Evolutionary conservation across 148 eudicot genomes (phyloP).

Genomic region (Camellia granthamiana): DNA sequence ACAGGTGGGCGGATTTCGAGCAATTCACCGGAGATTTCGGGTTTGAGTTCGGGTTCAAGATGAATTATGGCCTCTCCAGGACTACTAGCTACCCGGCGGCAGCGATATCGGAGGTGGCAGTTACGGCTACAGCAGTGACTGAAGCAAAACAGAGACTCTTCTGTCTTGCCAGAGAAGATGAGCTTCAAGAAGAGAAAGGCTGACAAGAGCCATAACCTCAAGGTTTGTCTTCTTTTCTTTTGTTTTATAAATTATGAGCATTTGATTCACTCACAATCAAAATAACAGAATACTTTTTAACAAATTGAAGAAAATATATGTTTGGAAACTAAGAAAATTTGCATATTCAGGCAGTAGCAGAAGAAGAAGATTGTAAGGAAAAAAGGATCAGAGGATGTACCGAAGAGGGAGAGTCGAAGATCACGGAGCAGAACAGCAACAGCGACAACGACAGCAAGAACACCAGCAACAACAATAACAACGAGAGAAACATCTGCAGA

Average conservation of each 20-base stretch:
- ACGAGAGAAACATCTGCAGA: slow-evolving; percentile 46
- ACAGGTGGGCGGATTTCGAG: slow-evolving; percentile 46
- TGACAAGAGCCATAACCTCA: slow-evolving; percentile 37
- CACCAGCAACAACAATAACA: slow-evolving; percentile 30
- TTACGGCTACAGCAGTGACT: not conserved
- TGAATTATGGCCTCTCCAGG: slow-evolving; percentile 42
- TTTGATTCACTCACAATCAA: too few species aligned
- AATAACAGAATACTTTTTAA: too few species aligned
- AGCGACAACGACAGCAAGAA: slow-evolving; percentile 24
- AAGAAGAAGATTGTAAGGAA: slow-evolving; percentile 30
- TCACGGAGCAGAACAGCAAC: slow-evolving; percentile 54
- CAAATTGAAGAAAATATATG: not conserved
- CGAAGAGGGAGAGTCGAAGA: slow-evolving; percentile 62
- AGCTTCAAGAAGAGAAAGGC: slow-evolving; percentile 81
- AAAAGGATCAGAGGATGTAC: slow-evolving; percentile 55
- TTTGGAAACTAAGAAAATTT: not conserved
- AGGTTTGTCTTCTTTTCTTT: slow-evolving; percentile 35
- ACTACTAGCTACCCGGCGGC: slow-evolving; percentile 53
- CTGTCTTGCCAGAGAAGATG: slow-evolving; percentile 27
- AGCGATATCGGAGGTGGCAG: slow-evolving; percentile 20
- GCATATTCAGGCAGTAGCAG: slow-evolving; percentile 42
- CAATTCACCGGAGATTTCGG: slow-evolving; percentile 24
- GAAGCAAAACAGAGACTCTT: slow-evolving; percentile 24
- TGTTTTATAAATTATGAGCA: too few species aligned
- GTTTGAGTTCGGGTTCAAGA: slow-evolving; percentile 26